These are phyloP conservation scores for Babjeviella inositovora DNA, from an alignment of 805 yeast species.

Conservation along the genomic window DNA sequence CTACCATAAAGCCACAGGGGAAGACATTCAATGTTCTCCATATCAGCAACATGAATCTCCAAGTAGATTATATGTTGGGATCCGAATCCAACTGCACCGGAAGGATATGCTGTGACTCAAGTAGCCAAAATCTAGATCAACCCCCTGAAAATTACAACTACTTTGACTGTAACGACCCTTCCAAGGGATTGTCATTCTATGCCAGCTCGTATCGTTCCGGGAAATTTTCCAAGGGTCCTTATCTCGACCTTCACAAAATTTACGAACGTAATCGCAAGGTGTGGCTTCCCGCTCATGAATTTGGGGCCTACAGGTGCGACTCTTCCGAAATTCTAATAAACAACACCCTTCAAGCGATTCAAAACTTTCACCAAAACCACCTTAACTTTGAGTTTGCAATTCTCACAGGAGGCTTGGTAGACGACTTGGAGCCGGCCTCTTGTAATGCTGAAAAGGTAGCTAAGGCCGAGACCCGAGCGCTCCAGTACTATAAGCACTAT, in stretches of 20 bases:
- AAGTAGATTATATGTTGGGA: constrained; percentile 17
- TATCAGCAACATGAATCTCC: constrained; percentile 20
- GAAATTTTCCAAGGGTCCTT: constrained; percentile 12
- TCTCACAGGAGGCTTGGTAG: constrained; percentile 26
- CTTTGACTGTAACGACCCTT: constrained; percentile 1
- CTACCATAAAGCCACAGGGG: background rate
- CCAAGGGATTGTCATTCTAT: constrained; percentile 8
- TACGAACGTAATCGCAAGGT: constrained; percentile 1
- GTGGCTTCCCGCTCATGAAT: constrained; percentile 15
- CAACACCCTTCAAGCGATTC: constrained; percentile 9
- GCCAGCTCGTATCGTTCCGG: constrained; percentile 12
- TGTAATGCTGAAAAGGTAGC: constrained; percentile 7
- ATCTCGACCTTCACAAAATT: constrained; percentile 14
- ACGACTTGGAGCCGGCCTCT: constrained; percentile 14
- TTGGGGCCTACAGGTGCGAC: constrained; percentile 21
- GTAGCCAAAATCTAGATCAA: constrained; percentile 16
- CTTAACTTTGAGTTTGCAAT: constrained; percentile 13
- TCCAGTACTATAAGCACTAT: constrained; percentile 17
- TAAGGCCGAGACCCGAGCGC: constrained; percentile 13
- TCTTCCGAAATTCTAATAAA: constrained; percentile 20
- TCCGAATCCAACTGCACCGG: constrained; percentile 23
- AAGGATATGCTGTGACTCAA: constrained; percentile 23
- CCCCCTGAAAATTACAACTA: constrained; percentile 12
- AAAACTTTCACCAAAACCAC: background rate
- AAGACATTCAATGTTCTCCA: constrained; percentile 18